Percentiles rank a stretch among this genome's conserved stretches.
Evolutionary conservation across 2,329 filamentous ascomycete genomes (phyloP).

Genomic region (Monascus ruber): DNA sequence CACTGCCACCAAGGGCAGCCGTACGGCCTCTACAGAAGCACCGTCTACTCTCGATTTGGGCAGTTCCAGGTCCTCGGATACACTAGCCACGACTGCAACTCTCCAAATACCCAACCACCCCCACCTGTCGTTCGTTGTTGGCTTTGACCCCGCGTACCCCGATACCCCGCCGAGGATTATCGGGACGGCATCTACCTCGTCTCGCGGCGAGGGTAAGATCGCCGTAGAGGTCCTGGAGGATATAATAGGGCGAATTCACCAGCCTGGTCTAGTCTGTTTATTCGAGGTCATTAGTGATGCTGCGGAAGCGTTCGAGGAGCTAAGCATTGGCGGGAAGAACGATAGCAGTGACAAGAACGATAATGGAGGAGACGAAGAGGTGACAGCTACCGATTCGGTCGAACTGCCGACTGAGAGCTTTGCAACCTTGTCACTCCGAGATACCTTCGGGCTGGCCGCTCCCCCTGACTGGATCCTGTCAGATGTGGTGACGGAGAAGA

Average conservation of each 20-base stretch:
- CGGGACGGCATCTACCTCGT: constrained; percentile 65
- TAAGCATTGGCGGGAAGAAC: constrained; percentile 32
- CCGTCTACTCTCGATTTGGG: constrained; percentile 19
- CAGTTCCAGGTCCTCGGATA: constrained; percentile 5
- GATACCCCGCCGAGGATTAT: constrained; percentile 59
- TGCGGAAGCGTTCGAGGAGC: constrained; percentile 41
- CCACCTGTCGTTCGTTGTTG: constrained; percentile 39
- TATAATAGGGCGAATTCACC: constrained; percentile 57
- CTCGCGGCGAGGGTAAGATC: constrained; percentile 59
- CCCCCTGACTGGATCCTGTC: constrained; percentile 62
- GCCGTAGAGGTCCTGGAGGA: constrained; percentile 59
- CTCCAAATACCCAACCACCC: constrained; percentile 55
- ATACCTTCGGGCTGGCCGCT: constrained; percentile 17
- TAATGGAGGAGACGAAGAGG: constrained; percentile 8
- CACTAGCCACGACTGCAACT: constrained; percentile 35
- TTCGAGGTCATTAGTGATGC: constrained; percentile 77
- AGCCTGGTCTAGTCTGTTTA: constrained; percentile 66
- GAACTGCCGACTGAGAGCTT: constrained; percentile 10
- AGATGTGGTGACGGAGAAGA: constrained; percentile 64
- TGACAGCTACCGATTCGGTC: constrained; percentile 5
- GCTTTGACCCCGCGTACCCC: constrained; percentile 66
- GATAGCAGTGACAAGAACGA: constrained; percentile 13
- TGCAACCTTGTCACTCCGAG: constrained; percentile 16
- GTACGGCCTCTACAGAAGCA: constrained; percentile 11
- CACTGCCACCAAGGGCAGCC: constrained; percentile 8